A percentile compares a stretch with the other conserved stretches of the same genome.
Conservation (phyloP, 208 protist genomes). For the Naegleria lovaniensis region DNA sequence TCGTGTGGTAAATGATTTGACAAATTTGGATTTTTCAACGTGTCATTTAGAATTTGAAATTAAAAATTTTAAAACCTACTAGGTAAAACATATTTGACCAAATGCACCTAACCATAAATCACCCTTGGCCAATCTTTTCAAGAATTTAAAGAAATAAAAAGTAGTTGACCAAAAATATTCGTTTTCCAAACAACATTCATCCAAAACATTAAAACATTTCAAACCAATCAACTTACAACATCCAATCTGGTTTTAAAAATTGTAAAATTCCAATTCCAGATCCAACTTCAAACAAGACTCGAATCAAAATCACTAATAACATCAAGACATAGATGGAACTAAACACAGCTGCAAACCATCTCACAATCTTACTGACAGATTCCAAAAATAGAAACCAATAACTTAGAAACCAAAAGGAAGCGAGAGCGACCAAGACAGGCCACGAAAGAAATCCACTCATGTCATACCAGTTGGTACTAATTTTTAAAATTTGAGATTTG, state of each 20-base stretch:
- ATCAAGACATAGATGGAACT: neutral
- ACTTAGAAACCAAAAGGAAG: neutral
- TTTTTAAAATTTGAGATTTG: neutral
- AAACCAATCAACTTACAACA: too few relatives aligned
- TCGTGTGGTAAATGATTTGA: too few relatives aligned
- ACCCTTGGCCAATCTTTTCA: neutral
- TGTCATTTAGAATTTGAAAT: too few relatives aligned
- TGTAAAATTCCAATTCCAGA: neutral
- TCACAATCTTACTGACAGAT: neutral
- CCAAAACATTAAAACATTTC: too few relatives aligned
- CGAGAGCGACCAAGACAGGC: neutral
- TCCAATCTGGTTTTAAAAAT: constrained; percentile 2
- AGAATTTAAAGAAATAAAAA: too few relatives aligned
- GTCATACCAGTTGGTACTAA: neutral
- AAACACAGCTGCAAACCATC: neutral
- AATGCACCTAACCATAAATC: neutral
- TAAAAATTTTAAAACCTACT: too few relatives aligned
- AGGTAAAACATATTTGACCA: constrained; percentile 15
- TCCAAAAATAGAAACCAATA: neutral
- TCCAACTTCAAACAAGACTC: neutral
- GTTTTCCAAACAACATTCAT: too few relatives aligned
- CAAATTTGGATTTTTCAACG: too few relatives aligned
- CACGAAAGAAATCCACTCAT: neutral
- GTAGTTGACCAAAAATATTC: too few relatives aligned
- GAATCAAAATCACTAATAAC: neutral